Base-by-base conservation (phyloP, 1,284 basidiomycete genomes). In the Tetrapyrgos nigripes region DNA sequence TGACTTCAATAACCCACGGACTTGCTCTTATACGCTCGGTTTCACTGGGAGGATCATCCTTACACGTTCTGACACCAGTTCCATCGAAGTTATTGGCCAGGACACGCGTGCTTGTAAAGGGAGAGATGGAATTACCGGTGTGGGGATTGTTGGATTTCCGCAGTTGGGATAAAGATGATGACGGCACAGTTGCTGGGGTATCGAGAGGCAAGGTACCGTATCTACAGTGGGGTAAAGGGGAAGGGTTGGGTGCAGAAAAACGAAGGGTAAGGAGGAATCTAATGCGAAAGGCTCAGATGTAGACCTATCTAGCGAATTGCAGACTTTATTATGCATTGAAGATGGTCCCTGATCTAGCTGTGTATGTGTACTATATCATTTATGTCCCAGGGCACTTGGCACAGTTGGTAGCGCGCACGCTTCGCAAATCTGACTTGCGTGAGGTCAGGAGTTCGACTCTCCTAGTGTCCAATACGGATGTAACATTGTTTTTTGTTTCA, bases 71-170 rank as follows among this genome's bases (percentile, higher is more conserved):
- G 29, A 94, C 94, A 0, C 93, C 94, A 0, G 62, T 94, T 0
- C 84, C 87, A 0, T 71, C 80, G 0, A 47, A 66, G 0, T 35
- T 80, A 1, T 77, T 95, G 35, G 71, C 71, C 27, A 60, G 65
- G 19, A 56, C 69, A 11, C 79, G 80, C 0, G 78, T 85, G 14
- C 70, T 97, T 1, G 85, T 96, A 35, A 93, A 92, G 69, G 96
- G 96, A 4, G 92, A 93, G 66, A 78, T 97, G 64, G 94, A 97
- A 69, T 76, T 98, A 0, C 96, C 96, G 0, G 76, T 95, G 0
- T 92, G 89, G 84, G 94, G 90, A 0, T 88, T 95, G 86, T 76
- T 98, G 50, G 94, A 97, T 73, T 90, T 87, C 73, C 75, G 81
- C 58, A 70, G 67, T 27, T 65, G 65, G 27, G 78, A 33, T 19